Evolutionary conservation across 2,329 filamentous ascomycete species (phyloP).

Genomic region (Fonsecaea multimorphosa): DNA sequence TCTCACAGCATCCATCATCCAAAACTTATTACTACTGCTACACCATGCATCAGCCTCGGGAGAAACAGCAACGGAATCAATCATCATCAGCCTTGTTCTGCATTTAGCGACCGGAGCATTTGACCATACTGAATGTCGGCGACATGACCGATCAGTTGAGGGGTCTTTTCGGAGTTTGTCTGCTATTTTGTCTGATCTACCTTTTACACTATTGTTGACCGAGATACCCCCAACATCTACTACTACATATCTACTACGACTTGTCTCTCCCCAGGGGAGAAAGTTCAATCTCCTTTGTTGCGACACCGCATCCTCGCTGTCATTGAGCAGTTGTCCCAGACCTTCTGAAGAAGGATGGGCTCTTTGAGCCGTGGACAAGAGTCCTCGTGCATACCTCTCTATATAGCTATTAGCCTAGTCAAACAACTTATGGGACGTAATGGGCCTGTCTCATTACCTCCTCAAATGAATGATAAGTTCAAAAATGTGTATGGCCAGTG

Average conservation of each 20-base stretch:
- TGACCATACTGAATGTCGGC: not conserved
- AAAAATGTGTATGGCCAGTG: too few relatives aligned
- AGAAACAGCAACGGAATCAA: slow-evolving; percentile 9
- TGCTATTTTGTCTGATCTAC: not conserved
- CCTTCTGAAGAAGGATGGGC: slow-evolving; percentile 14
- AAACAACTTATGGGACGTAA: not conserved
- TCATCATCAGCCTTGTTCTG: slow-evolving; percentile 3
- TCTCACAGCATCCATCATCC: slow-evolving; percentile 1
- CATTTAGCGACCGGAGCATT: slow-evolving; percentile 24
- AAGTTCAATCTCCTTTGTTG: slow-evolving; percentile 3
- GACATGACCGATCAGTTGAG: not conserved
- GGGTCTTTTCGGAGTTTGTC: slow-evolving; percentile 12
- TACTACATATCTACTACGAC: slow-evolving; percentile 3
- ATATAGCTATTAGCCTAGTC: slow-evolving; percentile 14
- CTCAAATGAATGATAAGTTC: not conserved
- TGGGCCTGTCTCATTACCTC: not conserved
- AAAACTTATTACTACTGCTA: not conserved
- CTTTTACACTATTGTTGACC: not conserved
- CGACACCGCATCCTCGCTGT: slow-evolving; percentile 12
- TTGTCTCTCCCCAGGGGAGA: not conserved
- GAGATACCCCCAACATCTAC: slow-evolving; percentile 18
- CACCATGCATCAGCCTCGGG: slow-evolving; percentile 12
- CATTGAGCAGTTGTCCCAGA: slow-evolving; percentile 18
- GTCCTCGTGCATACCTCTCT: slow-evolving; percentile 18
- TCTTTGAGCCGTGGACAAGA: slow-evolving; percentile 27